phyloP scores from a whole-genome alignment of 257 asterid genomes.

The Dorcoceras hygrometricum region DNA sequence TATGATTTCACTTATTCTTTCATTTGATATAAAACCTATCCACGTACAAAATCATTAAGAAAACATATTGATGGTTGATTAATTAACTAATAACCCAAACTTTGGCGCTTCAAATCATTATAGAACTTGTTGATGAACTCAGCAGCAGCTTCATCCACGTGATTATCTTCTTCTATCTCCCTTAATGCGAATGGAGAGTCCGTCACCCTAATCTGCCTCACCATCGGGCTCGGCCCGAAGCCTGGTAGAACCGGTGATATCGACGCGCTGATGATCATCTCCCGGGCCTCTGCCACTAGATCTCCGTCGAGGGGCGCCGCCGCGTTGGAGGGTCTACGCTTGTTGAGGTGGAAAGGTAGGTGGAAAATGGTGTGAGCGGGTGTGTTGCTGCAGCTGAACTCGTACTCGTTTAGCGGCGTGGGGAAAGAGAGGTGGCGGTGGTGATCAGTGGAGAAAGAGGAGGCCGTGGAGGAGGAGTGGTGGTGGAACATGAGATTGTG shows the following conservation, averaged over 20 bases:
- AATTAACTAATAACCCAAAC: too few relatives aligned
- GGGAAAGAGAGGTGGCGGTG: slow-evolving; percentile 15
- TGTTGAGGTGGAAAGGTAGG: slow-evolving; percentile 37
- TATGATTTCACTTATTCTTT: too few relatives aligned
- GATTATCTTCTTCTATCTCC: slow-evolving; percentile 32
- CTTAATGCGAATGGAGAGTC: slow-evolving; percentile 54
- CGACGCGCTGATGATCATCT: slow-evolving; percentile 33
- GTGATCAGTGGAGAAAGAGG: slow-evolving; percentile 15
- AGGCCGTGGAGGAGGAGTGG: slow-evolving; percentile 33
- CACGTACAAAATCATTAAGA: too few relatives aligned
- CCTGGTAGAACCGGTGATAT: slow-evolving; percentile 67
- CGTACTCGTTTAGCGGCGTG: slow-evolving; percentile 28
- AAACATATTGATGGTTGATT: too few relatives aligned
- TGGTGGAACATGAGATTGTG: slow-evolving; percentile 77
- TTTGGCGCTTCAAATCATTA: slow-evolving; percentile 40
- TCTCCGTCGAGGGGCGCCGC: slow-evolving; percentile 22
- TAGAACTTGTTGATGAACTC: slow-evolving; percentile 48
- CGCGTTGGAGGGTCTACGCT: slow-evolving; percentile 25
- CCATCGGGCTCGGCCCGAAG: slow-evolving; percentile 67
- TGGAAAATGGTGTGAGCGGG: slow-evolving; percentile 24
- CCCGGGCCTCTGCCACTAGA: slow-evolving; percentile 36
- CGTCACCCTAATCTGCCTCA: slow-evolving; percentile 54
- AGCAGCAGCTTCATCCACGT: slow-evolving; percentile 57
- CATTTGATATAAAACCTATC: too few relatives aligned
- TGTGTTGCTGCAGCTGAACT: slow-evolving; percentile 42